These are phyloP conservation scores for Gardenia jasminoides DNA, from an alignment of 257 asterid genomes.

Conservation along the genomic window DNA sequence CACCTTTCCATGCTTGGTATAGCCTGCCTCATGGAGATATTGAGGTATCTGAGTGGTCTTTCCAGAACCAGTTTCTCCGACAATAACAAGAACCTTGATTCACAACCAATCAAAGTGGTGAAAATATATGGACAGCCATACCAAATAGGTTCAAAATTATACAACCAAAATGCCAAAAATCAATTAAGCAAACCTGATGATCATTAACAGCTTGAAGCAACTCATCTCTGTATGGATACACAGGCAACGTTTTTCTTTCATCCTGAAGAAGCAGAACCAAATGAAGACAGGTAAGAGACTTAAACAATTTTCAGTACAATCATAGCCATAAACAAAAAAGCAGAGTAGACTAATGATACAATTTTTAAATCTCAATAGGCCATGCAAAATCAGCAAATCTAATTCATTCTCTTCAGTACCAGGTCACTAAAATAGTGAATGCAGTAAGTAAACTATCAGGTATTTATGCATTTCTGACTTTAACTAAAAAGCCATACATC, in stretches of 20 bases:
- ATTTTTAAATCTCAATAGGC: not conserved
- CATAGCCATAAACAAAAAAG: not conserved
- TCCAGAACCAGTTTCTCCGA: slow-evolving; percentile 96
- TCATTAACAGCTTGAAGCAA: slow-evolving; percentile 57
- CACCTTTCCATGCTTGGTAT: slow-evolving; percentile 62
- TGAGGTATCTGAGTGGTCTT: slow-evolving; percentile 97
- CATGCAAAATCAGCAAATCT: not conserved
- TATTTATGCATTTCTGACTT: not conserved
- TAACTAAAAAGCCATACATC: not conserved
- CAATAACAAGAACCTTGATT: slow-evolving; percentile 74
- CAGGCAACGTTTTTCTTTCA: not conserved
- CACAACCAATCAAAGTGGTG: slow-evolving; percentile 16
- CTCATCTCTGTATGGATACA: slow-evolving; percentile 50
- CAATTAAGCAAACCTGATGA: slow-evolving; percentile 51
- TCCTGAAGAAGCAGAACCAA: slow-evolving; percentile 27
- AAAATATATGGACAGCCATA: not conserved
- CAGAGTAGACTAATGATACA: not conserved
- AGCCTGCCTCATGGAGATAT: slow-evolving; percentile 95
- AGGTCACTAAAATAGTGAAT: not conserved
- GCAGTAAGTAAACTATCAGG: not conserved
- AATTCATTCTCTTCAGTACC: not conserved
- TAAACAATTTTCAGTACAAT: not conserved
- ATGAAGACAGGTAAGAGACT: slow-evolving; percentile 5
- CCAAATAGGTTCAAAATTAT: not conserved
- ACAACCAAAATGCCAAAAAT: slow-evolving; percentile 5